Evolutionary conservation across 2,329 filamentous ascomycete species (phyloP), one percentile per base, ranked within the genome.

Genomic region (Chrysosporium keratinophilum): DNA sequence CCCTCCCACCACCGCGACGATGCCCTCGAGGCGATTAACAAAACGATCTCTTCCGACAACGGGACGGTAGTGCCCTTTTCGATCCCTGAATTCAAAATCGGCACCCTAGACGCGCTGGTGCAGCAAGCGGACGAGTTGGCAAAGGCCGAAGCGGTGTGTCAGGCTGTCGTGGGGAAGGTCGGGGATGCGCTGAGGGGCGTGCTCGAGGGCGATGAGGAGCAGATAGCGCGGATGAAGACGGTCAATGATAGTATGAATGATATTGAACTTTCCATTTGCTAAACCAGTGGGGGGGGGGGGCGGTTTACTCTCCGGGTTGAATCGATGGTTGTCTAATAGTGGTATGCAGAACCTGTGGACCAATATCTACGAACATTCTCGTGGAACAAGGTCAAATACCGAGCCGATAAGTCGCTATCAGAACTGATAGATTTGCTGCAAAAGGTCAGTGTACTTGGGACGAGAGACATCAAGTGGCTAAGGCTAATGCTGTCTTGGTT

Each of bases 371-470:
- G 84, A 65, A 84, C 80, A 53, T 98, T 97, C 71, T 80, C 82
- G 60, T 98, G 93, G 93, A 97, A 97, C 75, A 96, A 93, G 72
- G 88, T 95, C 72, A 93, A 95, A 69, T 98, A 97, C 71, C 84
- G 93, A 64, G 85, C 87, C 58, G 93, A 98, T 71, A 94, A 91
- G 69, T 81, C 91, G 49, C 80, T 98, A 57, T 79, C 82, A 54
- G 91, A 97, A 66, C 77, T 97, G 56, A 85, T 96, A 62, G 86
- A 89, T 68, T 84, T 83, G 40, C 74, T 98, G 55, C 88, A 95
- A 67, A 96, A 95, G 81, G 88, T 88, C 17, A 37, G 63, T 12
- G 62, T 10, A 11, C 41, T 52, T 20, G 15, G n/a, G 11, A 44
- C 7, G 19, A 14, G 19, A 20, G 2, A 14, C 11, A 7, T 28